Conservation (phyloP, 345 rosid species). For the Salix purpurea region DNA sequence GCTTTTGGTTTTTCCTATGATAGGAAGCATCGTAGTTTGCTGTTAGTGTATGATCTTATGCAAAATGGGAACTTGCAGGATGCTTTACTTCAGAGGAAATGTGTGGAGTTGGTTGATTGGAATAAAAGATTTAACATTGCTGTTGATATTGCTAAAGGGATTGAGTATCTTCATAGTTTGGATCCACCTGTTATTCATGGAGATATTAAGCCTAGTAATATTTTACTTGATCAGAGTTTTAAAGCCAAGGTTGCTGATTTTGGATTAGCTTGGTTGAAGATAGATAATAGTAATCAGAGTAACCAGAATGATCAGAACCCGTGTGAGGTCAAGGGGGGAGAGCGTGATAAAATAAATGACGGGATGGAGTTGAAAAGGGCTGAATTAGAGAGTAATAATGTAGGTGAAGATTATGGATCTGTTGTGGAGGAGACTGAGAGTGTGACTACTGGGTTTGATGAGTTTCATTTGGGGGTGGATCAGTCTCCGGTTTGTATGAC, state of each 20-base stretch:
- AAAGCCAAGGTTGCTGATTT: conserved; percentile 78
- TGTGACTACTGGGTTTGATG: conserved; percentile 65
- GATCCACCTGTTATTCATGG: conserved; percentile 79
- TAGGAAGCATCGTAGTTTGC: conserved; percentile 56
- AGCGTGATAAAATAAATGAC: conserved; percentile 1
- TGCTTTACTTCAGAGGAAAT: conserved; percentile 66
- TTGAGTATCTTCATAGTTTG: conserved; percentile 63
- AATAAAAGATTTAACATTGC: conserved; percentile 49
- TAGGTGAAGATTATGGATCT: conserved; percentile 63
- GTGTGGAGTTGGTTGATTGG: conserved; percentile 67
- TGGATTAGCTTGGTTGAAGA: conserved; percentile 73
- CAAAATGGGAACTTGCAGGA: conserved; percentile 80
- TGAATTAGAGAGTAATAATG: conserved; percentile 37
- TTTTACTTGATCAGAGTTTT: conserved; percentile 64
- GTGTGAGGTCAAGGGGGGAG: conserved; percentile 19
- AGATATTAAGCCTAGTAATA: conserved; percentile 82
- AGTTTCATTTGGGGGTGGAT: conserved; percentile 47
- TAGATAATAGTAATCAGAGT: conserved; percentile 35
- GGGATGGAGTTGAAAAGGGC: conserved; percentile 25
- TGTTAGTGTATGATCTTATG: conserved; percentile 81
- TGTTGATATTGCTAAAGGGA: conserved; percentile 64
- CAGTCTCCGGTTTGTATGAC: conserved; percentile 59
- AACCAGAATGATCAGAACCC: conserved; percentile 6
- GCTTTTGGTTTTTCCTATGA: conserved; percentile 78
- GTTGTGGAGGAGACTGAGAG: conserved; percentile 70